Evolutionary conservation across 2,329 filamentous ascomycete species (phyloP).

Genomic region (Capronia coronata): DNA sequence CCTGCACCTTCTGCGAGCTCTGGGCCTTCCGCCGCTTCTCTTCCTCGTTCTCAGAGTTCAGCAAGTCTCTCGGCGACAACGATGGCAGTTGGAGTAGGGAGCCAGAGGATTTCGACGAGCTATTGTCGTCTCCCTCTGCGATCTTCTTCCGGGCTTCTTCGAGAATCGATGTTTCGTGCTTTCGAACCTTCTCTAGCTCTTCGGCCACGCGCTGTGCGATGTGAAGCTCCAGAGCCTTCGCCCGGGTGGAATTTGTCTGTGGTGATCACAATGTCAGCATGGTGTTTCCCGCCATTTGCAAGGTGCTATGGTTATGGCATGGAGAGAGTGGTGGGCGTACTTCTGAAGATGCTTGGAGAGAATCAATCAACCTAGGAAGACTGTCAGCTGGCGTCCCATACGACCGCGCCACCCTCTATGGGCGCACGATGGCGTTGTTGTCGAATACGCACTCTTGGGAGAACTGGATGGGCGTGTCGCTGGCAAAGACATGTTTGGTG

Average conservation of each 20-base stretch:
- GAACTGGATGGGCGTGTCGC: constrained; percentile 41
- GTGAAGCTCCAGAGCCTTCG: constrained; percentile 75
- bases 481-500: constrained; percentile 56
- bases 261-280: constrained; percentile 7
- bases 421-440: constrained; percentile 4
- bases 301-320: not conserved
- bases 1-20: constrained; percentile 43
- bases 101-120: constrained; percentile 5
- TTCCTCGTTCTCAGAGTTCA: constrained; percentile 16
- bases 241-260: constrained; percentile 82
- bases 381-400: constrained; percentile 39
- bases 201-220: constrained; percentile 79
- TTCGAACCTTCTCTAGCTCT: constrained; percentile 74
- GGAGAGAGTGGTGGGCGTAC: constrained; percentile 45
- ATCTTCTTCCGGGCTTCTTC: constrained; percentile 60
- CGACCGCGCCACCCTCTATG: too few relatives aligned
- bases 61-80: constrained; percentile 41
- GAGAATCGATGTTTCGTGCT: constrained; percentile 63
- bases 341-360: constrained; percentile 77
- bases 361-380: constrained; percentile 57
- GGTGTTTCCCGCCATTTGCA: not conserved
- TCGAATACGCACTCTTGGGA: constrained; percentile 33
- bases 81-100: constrained; percentile 33
- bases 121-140: constrained; percentile 5
- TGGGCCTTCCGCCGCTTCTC: constrained; percentile 21